Conservation (phyloP, 2,329 filamentous ascomycete species). For the Exserohilum rostratum region DNA sequence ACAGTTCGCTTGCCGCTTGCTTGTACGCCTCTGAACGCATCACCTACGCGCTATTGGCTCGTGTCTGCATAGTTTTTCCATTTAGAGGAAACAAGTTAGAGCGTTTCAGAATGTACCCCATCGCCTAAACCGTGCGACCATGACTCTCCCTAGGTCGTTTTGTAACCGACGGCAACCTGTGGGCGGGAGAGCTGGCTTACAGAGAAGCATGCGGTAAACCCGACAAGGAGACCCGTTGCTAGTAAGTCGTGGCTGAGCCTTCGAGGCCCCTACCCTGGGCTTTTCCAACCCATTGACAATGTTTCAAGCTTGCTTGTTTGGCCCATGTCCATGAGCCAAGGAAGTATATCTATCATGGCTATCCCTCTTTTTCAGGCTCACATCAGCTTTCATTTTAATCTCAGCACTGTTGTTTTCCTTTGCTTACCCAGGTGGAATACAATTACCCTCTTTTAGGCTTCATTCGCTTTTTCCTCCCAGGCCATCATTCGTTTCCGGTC, state of each 20-base stretch:
- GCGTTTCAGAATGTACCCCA: slow-evolving; percentile 40
- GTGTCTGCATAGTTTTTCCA: slow-evolving; percentile 32
- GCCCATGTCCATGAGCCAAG: slow-evolving; percentile 19
- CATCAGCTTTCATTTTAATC: slow-evolving; percentile 24
- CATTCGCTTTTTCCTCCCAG: slow-evolving; percentile 7
- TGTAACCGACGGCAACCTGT: slow-evolving; percentile 17
- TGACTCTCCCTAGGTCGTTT: slow-evolving; percentile 21
- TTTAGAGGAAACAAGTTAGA: slow-evolving; percentile 26
- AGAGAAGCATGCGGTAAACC: slow-evolving; percentile 44
- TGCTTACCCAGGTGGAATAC: slow-evolving; percentile 34
- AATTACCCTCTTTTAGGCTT: slow-evolving; percentile 31
- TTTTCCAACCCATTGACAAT: slow-evolving; percentile 22
- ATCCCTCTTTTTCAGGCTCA: slow-evolving; percentile 17
- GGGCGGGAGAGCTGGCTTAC: slow-evolving; percentile 7
- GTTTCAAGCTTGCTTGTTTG: slow-evolving; percentile 37
- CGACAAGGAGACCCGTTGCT: slow-evolving; percentile 25
- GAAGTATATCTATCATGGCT: slow-evolving; percentile 31
- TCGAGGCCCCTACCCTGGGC: slow-evolving; percentile 16
- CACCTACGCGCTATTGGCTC: slow-evolving; percentile 17
- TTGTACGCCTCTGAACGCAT: slow-evolving; percentile 11
- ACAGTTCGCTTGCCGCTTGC: slow-evolving; percentile 24
- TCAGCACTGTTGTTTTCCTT: slow-evolving; percentile 25
- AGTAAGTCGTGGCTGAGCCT: slow-evolving; percentile 35
- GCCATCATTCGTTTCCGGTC: slow-evolving; percentile 32
- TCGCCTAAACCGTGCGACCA: slow-evolving; percentile 20